Base-by-base conservation (phyloP, 306 rosid species). In the Acacia confusa region DNA sequence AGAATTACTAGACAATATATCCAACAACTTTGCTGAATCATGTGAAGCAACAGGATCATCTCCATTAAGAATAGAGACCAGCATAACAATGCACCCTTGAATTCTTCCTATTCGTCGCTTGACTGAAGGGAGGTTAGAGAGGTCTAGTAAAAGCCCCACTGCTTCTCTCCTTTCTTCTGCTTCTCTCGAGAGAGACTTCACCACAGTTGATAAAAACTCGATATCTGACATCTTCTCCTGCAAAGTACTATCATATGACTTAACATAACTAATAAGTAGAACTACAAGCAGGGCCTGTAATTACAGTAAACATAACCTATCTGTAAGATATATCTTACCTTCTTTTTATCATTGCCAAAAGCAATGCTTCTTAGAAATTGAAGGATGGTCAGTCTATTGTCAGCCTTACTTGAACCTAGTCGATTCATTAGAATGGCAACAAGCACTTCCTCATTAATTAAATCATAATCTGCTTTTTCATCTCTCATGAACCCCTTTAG, bases 1-100 rank as follows among this genome's bases (percentile, higher is more conserved):
- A 70, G 90, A 85, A 83, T 87, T 94, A 73, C 91, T 81, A 6
- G 98, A 91, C 82, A 94, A 83, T 45, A 86, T 82, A 84, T 88
- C 82, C 88, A 94, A 84, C 82, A 94, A 82, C 85, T 89, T 89
- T 55, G 90, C 87, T 0, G 98, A 97, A 60, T 84, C 84, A 63
- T 6, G 64, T 22, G 97, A 90, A 72, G 98, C 97, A 74, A 88
- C 85, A 1, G 74, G 80, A 68, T 92, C 98, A 64, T 91, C 97
- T 27, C 89, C 97, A 81, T 90, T 92, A 50, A 91, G 91, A 77
- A 90, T 89, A 25, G 97, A 83, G 77, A 94, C 94, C 78, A 94
- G 84, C 97, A 94, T 86, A 58, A 94, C 92, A 67, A 94, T 91
- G 52, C 98, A 94, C 20, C 97, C 97, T 80, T 91, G 92, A 82